Evolutionary conservation across 441 rosid genomes (phyloP).

Genomic region (Populus hybrid): DNA sequence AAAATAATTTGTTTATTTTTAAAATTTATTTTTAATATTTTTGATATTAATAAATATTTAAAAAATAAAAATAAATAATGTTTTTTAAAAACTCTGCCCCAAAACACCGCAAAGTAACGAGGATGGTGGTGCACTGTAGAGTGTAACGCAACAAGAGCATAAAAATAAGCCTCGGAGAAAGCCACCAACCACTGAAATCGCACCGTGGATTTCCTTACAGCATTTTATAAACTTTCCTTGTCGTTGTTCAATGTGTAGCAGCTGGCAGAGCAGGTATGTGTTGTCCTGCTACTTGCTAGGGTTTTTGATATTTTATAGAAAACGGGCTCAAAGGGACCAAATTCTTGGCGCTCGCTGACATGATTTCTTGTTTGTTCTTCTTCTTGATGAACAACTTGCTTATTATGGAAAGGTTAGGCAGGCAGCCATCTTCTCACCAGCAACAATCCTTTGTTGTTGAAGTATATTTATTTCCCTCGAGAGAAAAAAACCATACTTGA

Average conservation of each 20-base stretch:
- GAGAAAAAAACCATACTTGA: no score
- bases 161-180: neutral
- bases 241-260: slow-evolving; percentile 19
- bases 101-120: no score
- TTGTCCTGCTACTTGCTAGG: slow-evolving; percentile 13
- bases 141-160: no score
- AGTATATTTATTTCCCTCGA: neutral
- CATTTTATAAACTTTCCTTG: neutral
- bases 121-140: no score
- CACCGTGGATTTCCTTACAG: slow-evolving; percentile 2
- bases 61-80: no score
- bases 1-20: no score
- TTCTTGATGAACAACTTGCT: neutral
- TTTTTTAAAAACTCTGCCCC: no score
- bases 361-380: neutral
- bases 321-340: neutral
- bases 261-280: slow-evolving; percentile 39
- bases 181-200: slow-evolving; percentile 2
- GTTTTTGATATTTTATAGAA: neutral
- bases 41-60: no score
- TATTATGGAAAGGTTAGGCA: neutral
- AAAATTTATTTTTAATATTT: no score
- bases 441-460: neutral
- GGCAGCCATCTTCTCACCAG: neutral
- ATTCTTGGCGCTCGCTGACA: neutral